phyloP scores from a whole-genome alignment of 2,329 filamentous ascomycete species.

The Phoma herbarum region DNA sequence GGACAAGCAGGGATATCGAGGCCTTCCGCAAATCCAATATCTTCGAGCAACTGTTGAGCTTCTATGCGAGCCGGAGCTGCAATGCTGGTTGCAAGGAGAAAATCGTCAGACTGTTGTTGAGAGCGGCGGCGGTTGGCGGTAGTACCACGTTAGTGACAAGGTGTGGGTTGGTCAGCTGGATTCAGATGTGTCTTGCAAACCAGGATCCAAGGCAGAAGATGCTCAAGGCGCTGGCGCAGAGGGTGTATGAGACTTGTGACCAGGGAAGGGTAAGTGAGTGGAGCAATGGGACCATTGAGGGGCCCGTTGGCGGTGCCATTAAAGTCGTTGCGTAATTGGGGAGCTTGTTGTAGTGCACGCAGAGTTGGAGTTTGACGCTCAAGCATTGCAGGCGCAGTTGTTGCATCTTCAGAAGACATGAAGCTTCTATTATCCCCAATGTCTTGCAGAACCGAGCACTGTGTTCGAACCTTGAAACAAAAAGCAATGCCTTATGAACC shows the following conservation, averaged over 20 bases:
- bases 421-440: neutral
- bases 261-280: slow-evolving; percentile 70
- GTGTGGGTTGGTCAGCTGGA: slow-evolving; percentile 77
- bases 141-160: slow-evolving; percentile 83
- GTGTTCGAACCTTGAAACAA: neutral
- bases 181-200: slow-evolving; percentile 66
- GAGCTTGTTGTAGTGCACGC: neutral
- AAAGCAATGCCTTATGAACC: neutral
- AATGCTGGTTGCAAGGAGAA: slow-evolving; percentile 67
- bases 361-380: slow-evolving; percentile 9
- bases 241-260: slow-evolving; percentile 72
- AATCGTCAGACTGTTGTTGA: slow-evolving; percentile 69
- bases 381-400: slow-evolving; percentile 23
- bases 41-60: slow-evolving; percentile 77
- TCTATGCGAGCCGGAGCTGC: slow-evolving; percentile 74
- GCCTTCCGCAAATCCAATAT: slow-evolving; percentile 69
- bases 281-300: slow-evolving; percentile 60
- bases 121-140: slow-evolving; percentile 74
- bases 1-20: slow-evolving; percentile 66
- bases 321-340: slow-evolving; percentile 20
- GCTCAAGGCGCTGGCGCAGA: slow-evolving; percentile 64
- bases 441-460: neutral
- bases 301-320: slow-evolving; percentile 21
- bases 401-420: neutral
- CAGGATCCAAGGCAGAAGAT: slow-evolving; percentile 60